These are phyloP conservation scores for Colletotrichum spinosum DNA, from an alignment of 2,329 filamentous ascomycete species.

Conservation along the genomic window DNA sequence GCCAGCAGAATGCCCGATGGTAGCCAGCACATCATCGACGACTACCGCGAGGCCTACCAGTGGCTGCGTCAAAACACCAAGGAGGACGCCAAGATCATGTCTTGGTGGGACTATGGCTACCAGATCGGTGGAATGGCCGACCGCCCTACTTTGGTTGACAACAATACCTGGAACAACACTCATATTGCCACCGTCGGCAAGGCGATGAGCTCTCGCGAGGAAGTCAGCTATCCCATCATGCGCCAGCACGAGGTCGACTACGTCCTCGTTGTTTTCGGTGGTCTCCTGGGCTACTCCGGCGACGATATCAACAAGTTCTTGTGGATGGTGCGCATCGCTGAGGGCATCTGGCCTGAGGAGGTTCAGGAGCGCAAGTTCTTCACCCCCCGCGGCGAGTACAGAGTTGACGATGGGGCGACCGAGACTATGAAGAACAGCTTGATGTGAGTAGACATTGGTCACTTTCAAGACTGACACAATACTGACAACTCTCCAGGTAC, in stretches of 20 bases:
- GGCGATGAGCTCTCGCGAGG: slow-evolving; percentile 96
- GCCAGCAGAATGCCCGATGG: slow-evolving; percentile 94
- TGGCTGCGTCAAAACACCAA: slow-evolving; percentile 98
- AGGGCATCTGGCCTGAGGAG: slow-evolving; percentile 99
- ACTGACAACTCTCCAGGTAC: slow-evolving; percentile 74
- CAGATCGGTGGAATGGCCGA: slow-evolving; percentile 99
- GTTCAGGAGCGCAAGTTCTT: slow-evolving; percentile 98
- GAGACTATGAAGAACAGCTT: slow-evolving; percentile 99
- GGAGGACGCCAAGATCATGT: slow-evolving; percentile 97
- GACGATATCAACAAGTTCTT: slow-evolving; percentile 99
- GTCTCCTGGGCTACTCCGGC: slow-evolving; percentile 94
- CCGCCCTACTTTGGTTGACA: slow-evolving; percentile 95
- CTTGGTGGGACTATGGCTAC: slow-evolving; percentile 99
- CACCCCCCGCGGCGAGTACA: slow-evolving; percentile 92
- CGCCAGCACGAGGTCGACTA: slow-evolving; percentile 99
- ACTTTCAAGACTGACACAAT: slow-evolving; percentile 27
- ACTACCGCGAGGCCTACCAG: slow-evolving; percentile 99
- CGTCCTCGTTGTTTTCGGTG: slow-evolving; percentile 96
- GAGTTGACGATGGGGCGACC: slow-evolving; percentile 91
- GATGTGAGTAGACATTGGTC: slow-evolving; percentile 75
- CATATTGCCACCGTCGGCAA: slow-evolving; percentile 99
- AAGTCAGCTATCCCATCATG: slow-evolving; percentile 99
- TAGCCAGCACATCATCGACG: slow-evolving; percentile 97
- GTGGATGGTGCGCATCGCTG: slow-evolving; percentile 99
- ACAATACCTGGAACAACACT: slow-evolving; percentile 99